Conservation (phyloP, 2,329 filamentous ascomycete species). For the Talaromyces amestolkiae region DNA sequence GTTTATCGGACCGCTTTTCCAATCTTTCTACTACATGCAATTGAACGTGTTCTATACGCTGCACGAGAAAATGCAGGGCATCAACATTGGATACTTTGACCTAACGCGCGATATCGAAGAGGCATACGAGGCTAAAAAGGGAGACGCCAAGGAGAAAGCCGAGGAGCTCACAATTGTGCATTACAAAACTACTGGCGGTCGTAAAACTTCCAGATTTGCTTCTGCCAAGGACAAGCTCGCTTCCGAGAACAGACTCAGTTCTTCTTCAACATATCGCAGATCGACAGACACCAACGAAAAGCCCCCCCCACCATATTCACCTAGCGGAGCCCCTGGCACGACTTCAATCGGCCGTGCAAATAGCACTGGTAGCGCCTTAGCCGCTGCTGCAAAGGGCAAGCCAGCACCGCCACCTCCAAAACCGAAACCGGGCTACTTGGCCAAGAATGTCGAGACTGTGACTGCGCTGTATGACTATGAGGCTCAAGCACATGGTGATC, state of each 20-base stretch:
- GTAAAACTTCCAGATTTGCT: constrained; percentile 28
- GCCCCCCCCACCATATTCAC: constrained; percentile 52
- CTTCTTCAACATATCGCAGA: constrained; percentile 20
- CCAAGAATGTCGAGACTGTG: constrained; percentile 70
- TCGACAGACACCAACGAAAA: constrained; percentile 41
- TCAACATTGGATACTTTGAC: constrained; percentile 98
- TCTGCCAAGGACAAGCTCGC: constrained; percentile 35
- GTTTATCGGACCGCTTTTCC: constrained; percentile 95
- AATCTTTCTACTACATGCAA: constrained; percentile 99
- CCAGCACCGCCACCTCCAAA: constrained; percentile 68
- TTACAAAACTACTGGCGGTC: constrained; percentile 81
- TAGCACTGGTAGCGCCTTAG: constrained; percentile 44
- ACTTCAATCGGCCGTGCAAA: constrained; percentile 33
- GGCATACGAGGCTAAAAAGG: constrained; percentile 83
- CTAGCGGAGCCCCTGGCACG: constrained; percentile 12
- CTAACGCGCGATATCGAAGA: constrained; percentile 87
- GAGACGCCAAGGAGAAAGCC: constrained; percentile 81
- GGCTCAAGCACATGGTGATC: constrained; percentile 88
- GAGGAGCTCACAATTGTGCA: constrained; percentile 82
- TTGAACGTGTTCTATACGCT: constrained; percentile 98
- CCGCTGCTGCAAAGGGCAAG: constrained; percentile 65
- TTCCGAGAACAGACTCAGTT: constrained; percentile 37
- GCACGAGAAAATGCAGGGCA: constrained; percentile 95
- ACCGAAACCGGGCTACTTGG: constrained; percentile 75
- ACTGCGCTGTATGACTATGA: constrained; percentile 96